Conservation (phyloP, 2,329 filamentous ascomycete species). For the Aspergillus fructus region DNA sequence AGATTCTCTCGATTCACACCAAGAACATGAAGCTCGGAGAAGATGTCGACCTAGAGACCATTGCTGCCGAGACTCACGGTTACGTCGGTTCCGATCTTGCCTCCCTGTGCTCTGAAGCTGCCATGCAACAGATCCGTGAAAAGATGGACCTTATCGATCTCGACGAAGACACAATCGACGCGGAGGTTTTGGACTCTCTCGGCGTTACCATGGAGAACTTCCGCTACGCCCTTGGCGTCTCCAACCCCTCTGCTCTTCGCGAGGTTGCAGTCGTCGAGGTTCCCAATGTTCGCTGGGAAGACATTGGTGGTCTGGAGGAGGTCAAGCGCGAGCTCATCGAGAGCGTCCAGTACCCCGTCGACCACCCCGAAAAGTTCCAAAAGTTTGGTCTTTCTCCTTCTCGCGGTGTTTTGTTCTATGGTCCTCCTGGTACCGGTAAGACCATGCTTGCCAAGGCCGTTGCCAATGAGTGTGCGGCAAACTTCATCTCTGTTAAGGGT, state of each 20-base stretch:
- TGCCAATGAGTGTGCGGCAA: constrained; percentile 97
- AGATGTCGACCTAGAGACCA: constrained; percentile 94
- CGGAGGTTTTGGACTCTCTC: constrained; percentile 95
- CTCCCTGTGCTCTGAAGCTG: constrained; percentile 96
- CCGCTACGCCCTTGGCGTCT: constrained; percentile 95
- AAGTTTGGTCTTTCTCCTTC: constrained; percentile 98
- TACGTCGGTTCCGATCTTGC: constrained; percentile 99
- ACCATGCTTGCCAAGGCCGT: constrained; percentile 99
- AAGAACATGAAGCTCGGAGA: constrained; percentile 99
- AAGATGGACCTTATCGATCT: constrained; percentile 99
- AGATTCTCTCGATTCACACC: constrained; percentile 99
- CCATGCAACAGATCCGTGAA: constrained; percentile 99
- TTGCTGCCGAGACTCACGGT: constrained; percentile 96
- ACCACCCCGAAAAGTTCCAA: constrained; percentile 99
- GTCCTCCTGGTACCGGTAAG: constrained; percentile 99
- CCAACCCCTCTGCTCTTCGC: constrained; percentile 96
- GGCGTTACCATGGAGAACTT: constrained; percentile 99
- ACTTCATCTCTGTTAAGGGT: constrained; percentile 99
- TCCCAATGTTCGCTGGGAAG: constrained; percentile 98
- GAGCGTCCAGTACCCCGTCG: constrained; percentile 97
- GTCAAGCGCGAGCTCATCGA: constrained; percentile 99
- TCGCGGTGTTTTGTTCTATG: constrained; percentile 97
- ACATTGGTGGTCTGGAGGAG: constrained; percentile 95
- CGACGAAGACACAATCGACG: constrained; percentile 98
- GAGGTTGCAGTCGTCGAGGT: constrained; percentile 99